Evolutionary conservation across 495 filamentous ascomycete genomes (phyloP).

Genomic region (Annulohypoxylon bovei): DNA sequence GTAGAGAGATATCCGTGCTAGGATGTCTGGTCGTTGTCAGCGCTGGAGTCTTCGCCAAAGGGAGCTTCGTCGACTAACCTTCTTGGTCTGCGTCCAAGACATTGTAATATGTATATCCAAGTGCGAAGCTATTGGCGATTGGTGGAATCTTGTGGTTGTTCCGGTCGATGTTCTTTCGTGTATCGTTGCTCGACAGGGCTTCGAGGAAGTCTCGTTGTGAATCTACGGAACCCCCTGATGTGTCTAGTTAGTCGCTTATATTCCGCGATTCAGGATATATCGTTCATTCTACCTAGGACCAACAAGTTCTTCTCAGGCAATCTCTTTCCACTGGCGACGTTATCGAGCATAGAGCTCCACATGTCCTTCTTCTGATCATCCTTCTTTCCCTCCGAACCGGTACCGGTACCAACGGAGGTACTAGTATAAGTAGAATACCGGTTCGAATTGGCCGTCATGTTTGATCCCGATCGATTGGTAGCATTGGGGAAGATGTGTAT

Average conservation of each 20-base stretch:
- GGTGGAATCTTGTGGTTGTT: constrained; percentile 75
- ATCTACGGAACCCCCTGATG: constrained; percentile 83
- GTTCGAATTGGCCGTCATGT: constrained; percentile 66
- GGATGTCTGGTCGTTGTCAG: constrained; percentile 69
- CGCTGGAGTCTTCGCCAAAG: neutral
- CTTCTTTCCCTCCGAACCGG: constrained; percentile 57
- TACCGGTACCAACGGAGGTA: constrained; percentile 55
- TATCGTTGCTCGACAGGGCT: constrained; percentile 72
- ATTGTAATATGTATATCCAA: constrained; percentile 96
- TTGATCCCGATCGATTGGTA: constrained; percentile 37
- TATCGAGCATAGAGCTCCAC: constrained; percentile 93
- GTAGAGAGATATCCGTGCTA: constrained; percentile 91
- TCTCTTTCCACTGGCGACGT: constrained; percentile 87
- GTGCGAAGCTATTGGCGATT: constrained; percentile 89
- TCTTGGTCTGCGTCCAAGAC: constrained; percentile 95
- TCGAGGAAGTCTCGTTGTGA: constrained; percentile 92
- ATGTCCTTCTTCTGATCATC: constrained; percentile 87
- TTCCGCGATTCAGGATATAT: constrained; percentile 16
- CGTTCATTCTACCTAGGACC: constrained; percentile 73
- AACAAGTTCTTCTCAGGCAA: constrained; percentile 92
- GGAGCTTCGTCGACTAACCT: constrained; percentile 60
- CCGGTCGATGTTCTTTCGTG: constrained; percentile 64
- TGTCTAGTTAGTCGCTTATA: constrained; percentile 38
- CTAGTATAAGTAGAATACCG: constrained; percentile 64
- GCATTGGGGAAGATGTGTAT: constrained; percentile 40